Conservation (phyloP, 352 stramenopile genomes). For the Saprolegnia diclina region DNA sequence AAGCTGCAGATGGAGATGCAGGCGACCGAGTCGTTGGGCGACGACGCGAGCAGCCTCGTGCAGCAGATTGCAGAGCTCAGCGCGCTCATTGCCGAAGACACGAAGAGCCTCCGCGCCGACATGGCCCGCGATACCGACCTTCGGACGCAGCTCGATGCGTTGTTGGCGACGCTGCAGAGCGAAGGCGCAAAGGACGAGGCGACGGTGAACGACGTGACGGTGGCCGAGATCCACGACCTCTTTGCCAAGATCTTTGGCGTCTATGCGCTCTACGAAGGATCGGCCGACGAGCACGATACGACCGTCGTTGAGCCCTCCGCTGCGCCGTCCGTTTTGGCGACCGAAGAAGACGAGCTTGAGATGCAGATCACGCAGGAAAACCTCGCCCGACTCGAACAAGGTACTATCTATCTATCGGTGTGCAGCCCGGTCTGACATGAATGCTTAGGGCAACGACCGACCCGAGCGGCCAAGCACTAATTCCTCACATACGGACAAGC, state of each 20-base stretch:
- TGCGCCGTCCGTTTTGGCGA: not conserved
- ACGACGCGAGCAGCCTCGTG: constrained; percentile 41
- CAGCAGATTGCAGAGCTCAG: constrained; percentile 9
- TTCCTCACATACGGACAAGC: not conserved
- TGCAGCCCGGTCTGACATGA: not conserved
- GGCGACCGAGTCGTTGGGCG: constrained; percentile 48
- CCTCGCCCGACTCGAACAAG: constrained; percentile 22
- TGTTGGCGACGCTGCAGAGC: not conserved
- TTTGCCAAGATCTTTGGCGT: constrained; percentile 25
- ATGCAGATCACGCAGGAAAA: constrained; percentile 19
- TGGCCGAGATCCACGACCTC: constrained; percentile 9
- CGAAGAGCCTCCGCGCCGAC: constrained; percentile 12
- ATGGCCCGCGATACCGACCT: not conserved
- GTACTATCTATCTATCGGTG: not conserved
- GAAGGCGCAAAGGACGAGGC: not conserved
- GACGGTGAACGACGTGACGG: not conserved
- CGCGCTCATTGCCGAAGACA: constrained; percentile 19
- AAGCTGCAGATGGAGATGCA: constrained; percentile 41
- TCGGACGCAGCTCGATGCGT: constrained; percentile 14
- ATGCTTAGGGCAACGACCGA: constrained; percentile 17
- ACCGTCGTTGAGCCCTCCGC: not conserved
- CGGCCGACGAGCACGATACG: not conserved
- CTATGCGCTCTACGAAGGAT: not conserved
- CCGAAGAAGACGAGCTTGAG: constrained; percentile 10
- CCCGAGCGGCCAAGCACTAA: not conserved